A percentile compares a stretch with the other conserved stretches of the same genome.
Conservation (phyloP, 495 filamentous ascomycete genomes). For the Aspergillus bertholletiae region DNA sequence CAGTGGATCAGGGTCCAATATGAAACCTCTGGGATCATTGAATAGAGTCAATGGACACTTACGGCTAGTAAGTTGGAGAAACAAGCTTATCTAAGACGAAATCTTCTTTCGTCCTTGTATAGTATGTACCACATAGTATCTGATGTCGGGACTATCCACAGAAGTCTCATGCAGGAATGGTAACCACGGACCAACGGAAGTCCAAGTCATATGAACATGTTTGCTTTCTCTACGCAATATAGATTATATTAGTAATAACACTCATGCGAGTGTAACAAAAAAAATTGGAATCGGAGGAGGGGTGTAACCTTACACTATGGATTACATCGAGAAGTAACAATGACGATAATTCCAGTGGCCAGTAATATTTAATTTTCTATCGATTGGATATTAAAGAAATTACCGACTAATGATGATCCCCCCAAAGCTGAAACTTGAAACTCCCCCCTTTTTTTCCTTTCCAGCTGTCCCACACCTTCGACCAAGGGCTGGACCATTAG, state of each 20-base stretch:
- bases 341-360: background rate
- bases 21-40: background rate
- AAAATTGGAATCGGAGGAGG: no score
- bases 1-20: constrained; percentile 7
- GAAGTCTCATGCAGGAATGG: background rate
- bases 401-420: background rate
- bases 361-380: background rate
- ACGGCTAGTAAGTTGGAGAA: background rate
- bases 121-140: background rate
- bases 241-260: no score
- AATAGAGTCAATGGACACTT: background rate
- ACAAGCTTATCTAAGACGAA: constrained; percentile 1
- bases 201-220: no score
- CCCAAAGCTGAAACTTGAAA: background rate
- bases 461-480: background rate
- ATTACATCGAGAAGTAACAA: no score
- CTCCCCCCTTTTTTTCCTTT: background rate
- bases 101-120: background rate
- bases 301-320: no score
- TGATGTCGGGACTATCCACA: background rate
- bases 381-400: background rate
- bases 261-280: no score
- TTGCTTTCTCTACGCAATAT: no score
- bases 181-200: no score
- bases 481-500: constrained; percentile 1